A percentile compares a stretch with the other conserved stretches of the same genome.
Evolutionary conservation across 768 basidiomycete species (phyloP).

Genomic region (Favolaschia claudopus): DNA sequence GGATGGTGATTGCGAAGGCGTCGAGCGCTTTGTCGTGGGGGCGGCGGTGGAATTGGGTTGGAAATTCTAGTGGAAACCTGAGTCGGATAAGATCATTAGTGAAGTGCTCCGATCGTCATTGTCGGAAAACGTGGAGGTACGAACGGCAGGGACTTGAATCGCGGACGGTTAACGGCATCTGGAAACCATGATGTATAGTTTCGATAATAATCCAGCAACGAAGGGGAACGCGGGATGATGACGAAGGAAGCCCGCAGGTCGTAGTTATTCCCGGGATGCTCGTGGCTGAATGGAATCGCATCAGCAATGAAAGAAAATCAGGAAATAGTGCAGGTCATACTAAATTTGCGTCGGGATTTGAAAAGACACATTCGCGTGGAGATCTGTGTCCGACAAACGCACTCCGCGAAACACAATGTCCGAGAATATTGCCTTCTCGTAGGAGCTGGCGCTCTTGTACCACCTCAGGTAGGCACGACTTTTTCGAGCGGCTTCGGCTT

Average conservation of each 20-base stretch:
- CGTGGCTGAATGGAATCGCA: too few species aligned
- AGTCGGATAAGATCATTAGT: neutral
- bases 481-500: neutral
- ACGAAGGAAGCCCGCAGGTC: conserved; percentile 9
- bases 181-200: neutral
- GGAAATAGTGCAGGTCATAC: too few species aligned
- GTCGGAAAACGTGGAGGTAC: neutral
- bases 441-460: neutral
- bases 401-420: conserved; percentile 39
- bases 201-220: neutral
- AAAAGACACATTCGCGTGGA: conserved; percentile 33
- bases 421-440: conserved; percentile 32
- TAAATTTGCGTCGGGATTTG: conserved; percentile 40
- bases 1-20: neutral
- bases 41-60: neutral
- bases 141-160: conserved; percentile 5
- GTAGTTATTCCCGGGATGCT: neutral
- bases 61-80: neutral
- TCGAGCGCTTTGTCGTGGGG: neutral
- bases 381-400: conserved; percentile 33
- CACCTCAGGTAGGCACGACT: neutral
- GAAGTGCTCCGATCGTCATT: neutral
- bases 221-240: neutral
- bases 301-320: too few species aligned
- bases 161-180: neutral